phyloP scores from a whole-genome alignment of 2,329 filamentous ascomycete species.

The Teratosphaeria gauchensis region DNA sequence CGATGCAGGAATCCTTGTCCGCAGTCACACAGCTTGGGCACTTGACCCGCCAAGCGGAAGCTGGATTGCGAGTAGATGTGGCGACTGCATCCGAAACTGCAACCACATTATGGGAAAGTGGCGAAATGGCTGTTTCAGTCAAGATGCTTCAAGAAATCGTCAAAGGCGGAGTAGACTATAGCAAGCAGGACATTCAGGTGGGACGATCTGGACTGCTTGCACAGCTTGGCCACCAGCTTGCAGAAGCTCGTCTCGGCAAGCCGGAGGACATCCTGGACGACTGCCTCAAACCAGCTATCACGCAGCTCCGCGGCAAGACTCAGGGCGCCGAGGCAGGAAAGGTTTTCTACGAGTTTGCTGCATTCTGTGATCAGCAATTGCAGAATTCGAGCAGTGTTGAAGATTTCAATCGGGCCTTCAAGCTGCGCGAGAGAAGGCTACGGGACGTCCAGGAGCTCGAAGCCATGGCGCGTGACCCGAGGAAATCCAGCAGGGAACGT shows the following conservation, averaged over 20 bases:
- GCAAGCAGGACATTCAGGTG: slow-evolving; percentile 60
- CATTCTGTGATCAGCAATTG: slow-evolving; percentile 89
- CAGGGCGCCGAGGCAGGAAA: slow-evolving; percentile 68
- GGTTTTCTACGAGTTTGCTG: slow-evolving; percentile 90
- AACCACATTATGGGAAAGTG: slow-evolving; percentile 87
- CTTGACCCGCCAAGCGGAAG: slow-evolving; percentile 58
- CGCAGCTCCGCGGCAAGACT: slow-evolving; percentile 60
- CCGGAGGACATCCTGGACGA: slow-evolving; percentile 80
- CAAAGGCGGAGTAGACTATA: slow-evolving; percentile 14
- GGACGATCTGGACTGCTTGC: slow-evolving; percentile 72
- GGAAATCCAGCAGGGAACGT: slow-evolving; percentile 34
- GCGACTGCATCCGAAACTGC: slow-evolving; percentile 74
- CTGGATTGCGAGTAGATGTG: slow-evolving; percentile 69
- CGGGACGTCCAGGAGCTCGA: slow-evolving; percentile 70
- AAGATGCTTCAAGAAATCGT: slow-evolving; percentile 65
- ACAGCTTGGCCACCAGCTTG: slow-evolving; percentile 79
- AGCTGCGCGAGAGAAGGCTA: slow-evolving; percentile 67
- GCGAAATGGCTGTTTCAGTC: slow-evolving; percentile 81
- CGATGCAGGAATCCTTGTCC: slow-evolving; percentile 77
- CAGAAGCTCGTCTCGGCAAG: slow-evolving; percentile 80
- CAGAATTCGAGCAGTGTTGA: slow-evolving; percentile 77
- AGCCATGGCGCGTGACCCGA: slow-evolving; percentile 43
- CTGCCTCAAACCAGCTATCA: slow-evolving; percentile 76
- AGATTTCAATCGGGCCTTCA: slow-evolving; percentile 72
- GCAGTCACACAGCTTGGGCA: slow-evolving; percentile 75